phyloP scores from a whole-genome alignment of 2,329 filamentous ascomycete species.

The Coccinonectria pachysandricola region DNA sequence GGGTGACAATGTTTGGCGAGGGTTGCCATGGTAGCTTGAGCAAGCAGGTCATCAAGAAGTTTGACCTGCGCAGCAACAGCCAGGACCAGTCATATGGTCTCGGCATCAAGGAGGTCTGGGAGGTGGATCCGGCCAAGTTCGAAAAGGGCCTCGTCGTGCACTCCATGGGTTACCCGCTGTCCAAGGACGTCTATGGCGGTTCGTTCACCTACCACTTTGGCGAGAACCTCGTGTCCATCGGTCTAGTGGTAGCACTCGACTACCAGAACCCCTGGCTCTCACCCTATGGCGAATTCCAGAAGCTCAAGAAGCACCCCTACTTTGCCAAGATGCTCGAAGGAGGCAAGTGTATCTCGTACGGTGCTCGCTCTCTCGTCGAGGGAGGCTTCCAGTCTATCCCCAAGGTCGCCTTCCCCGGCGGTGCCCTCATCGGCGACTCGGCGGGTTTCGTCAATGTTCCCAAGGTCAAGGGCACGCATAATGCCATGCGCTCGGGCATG shows the following conservation, averaged over 20 bases:
- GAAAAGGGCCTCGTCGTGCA: conserved; percentile 76
- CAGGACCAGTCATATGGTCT: conserved; percentile 93
- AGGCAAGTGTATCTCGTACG: conserved; percentile 95
- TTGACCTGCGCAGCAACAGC: conserved; percentile 77
- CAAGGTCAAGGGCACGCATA: conserved; percentile 97
- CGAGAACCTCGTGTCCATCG: conserved; percentile 88
- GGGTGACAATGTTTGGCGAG: conserved; percentile 84
- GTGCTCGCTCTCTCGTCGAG: conserved; percentile 81
- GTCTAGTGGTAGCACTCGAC: conserved; percentile 85
- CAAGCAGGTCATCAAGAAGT: conserved; percentile 93
- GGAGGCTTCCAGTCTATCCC: conserved; percentile 97
- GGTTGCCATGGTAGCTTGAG: conserved; percentile 92
- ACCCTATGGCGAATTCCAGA: conserved; percentile 93
- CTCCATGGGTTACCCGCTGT: conserved; percentile 85
- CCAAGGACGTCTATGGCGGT: conserved; percentile 84
- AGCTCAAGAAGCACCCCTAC: conserved; percentile 94
- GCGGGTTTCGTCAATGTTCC: conserved; percentile 96
- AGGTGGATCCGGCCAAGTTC: conserved; percentile 88
- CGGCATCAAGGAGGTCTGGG: conserved; percentile 96
- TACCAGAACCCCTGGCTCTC: conserved; percentile 96
- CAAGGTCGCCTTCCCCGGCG: conserved; percentile 91
- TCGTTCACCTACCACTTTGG: conserved; percentile 99
- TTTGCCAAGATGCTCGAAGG: conserved; percentile 83
- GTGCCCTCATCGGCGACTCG: conserved; percentile 89
- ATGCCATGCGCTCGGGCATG: conserved; percentile 96